Base-by-base conservation (phyloP, 345 rosid genomes). In the Mallotus nudiflorus region DNA sequence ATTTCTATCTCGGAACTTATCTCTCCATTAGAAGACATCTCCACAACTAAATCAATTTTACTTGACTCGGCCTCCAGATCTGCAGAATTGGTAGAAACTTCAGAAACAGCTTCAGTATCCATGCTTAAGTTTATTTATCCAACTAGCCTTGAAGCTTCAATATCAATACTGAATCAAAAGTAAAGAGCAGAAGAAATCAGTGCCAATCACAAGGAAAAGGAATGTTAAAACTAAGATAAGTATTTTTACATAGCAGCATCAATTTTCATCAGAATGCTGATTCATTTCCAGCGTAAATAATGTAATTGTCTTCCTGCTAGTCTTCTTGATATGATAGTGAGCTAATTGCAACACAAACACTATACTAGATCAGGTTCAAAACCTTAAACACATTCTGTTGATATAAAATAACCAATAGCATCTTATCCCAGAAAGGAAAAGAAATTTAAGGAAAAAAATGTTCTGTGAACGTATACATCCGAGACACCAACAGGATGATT, bases 11-110 rank as follows among this genome's bases (percentile, higher is more conserved):
- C 83, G 39, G 67, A 82, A 63, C 55, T 78, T 76, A 67, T 75
- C 70, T 82, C 88, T 73, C 83, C 88, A 75, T 79, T 75, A 39
- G 78, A 78, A 51, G 87, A 75, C 24, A 77, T 24, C 59, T 71
- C 84, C 31, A 74, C 87, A 58, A 76, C 60, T 19, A 81, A 75
- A 76, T 84, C 86, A 51, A 66, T 76, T 71, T 82, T 82, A 58
- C 79, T 82, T 8, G 87, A 89, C 31, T 85, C 89, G 0, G 75
- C 66, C 76, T 88, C 92, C 1, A 77, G 83, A 52, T 77, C 75
- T 59, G 78, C 68, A 71, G 86, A 82, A 44, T 77, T 80, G n/a
- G n/a, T 46, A 78, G 68, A 65, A 50, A 62, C 74, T 57, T 81
- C 80, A n/a, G 75, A 74, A 63, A 71, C 79, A 28, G 62, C 49